Conservation (phyloP, 768 basidiomycete species). For the Tricholoma hemisulphureum region DNA sequence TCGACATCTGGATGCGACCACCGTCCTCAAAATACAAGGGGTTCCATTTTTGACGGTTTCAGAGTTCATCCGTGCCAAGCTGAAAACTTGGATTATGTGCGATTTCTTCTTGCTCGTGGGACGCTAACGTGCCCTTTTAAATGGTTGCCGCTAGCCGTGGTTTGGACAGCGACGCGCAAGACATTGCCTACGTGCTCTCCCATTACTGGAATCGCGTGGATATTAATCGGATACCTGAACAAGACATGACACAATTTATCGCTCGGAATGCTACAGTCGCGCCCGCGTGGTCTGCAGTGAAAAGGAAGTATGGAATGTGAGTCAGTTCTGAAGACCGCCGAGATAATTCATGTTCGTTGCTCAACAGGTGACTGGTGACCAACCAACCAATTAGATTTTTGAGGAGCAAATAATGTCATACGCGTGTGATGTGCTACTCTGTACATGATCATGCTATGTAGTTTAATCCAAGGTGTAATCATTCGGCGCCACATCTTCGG, state of each 20-base stretch:
- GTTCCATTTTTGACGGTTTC: conserved; percentile 83
- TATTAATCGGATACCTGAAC: conserved; percentile 82
- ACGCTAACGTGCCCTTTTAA: conserved; percentile 14
- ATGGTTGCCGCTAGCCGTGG: conserved; percentile 50
- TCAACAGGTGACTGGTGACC: no score
- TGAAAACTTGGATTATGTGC: conserved; percentile 81
- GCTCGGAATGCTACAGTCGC: conserved; percentile 55
- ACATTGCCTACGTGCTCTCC: conserved; percentile 68
- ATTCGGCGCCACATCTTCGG: not conserved
- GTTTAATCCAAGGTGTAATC: not conserved
- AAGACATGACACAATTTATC: conserved; percentile 81
- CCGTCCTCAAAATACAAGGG: conserved; percentile 64
- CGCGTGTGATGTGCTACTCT: not conserved
- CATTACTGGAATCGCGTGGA: conserved; percentile 82
- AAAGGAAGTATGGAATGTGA: conserved; percentile 69
- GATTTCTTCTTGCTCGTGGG: conserved; percentile 24
- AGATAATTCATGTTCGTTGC: not conserved
- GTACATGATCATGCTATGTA: not conserved
- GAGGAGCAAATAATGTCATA: not conserved
- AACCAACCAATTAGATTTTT: not conserved
- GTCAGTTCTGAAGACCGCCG: not conserved
- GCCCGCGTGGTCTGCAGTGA: conserved; percentile 72
- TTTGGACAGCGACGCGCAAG: conserved; percentile 71
- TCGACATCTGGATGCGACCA: conserved; percentile 64
- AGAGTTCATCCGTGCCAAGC: conserved; percentile 83